Base-by-base conservation (phyloP, 441 rosid species). In the Erysimum cheiri region DNA sequence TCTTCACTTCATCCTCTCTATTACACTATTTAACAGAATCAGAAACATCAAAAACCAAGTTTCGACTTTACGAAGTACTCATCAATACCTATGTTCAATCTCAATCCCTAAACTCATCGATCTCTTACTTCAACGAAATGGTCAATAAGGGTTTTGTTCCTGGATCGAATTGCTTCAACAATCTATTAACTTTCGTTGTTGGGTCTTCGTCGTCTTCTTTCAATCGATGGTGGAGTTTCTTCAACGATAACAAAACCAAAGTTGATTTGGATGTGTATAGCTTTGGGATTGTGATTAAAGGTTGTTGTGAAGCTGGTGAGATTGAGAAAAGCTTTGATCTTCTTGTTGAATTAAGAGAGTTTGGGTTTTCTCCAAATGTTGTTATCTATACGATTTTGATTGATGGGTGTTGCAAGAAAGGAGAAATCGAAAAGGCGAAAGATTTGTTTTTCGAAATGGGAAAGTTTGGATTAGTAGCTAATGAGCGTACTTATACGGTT, bases 331-430 rank as follows among this genome's bases (percentile, higher is more conserved):
- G 85, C 37, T 76, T 90, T 26, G 76, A 79, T 70, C 24, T 88
- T 60, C 68, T 90, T 47, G 75, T 15, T 67, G 80, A 72, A 15
- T 60, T 85, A 46, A 81, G 81, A 70, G 86, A 78, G 41, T 54
- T 70, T 78, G 87, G 87, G 66, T 67, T 77, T 39, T 66, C 76
- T 58, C 81, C 88, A 0, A 87, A 85, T 72, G 89, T 87, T 64
- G 93, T 85, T 50, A 79, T 88, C 64, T 90, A 81, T 71, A 85
- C 93, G 47, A 83, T 85, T 68, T 72, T 88, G 87, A 90, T 92
- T 67, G 87, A 92, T 78, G 98, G 96, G 54, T 86, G 84, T 48
- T 88, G 95, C 68, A 92, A 88, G 79, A 81, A 63, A 57, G 91
- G 92, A 5, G 85, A 88, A 47, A 60, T 85, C 49, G 77, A 67